phyloP scores from a whole-genome alignment of 371 early-diverging fungal species.

The Circinella minor region DNA sequence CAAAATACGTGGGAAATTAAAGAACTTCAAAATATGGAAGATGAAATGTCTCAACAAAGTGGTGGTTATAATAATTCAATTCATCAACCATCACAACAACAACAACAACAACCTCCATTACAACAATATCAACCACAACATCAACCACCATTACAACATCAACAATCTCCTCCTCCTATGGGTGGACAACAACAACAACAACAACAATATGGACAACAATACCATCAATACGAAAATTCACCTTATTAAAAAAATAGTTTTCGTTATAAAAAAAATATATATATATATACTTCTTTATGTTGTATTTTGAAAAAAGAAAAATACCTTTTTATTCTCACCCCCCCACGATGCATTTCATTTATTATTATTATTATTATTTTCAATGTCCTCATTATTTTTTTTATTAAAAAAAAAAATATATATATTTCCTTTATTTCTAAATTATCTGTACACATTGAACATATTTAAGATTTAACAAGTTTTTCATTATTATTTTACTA shows the following conservation, averaged over 20 bases:
- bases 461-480: no score
- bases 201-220: slow-evolving; percentile 29
- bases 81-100: not conserved
- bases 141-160: slow-evolving; percentile 9
- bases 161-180: slow-evolving; percentile 19
- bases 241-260: slow-evolving; percentile 11
- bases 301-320: not conserved
- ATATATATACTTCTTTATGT: slow-evolving; percentile 14
- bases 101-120: slow-evolving; percentile 22
- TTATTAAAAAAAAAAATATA: no score
- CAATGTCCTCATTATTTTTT: no score
- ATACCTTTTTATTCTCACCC: slow-evolving; percentile 4
- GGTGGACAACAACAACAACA: slow-evolving; percentile 10
- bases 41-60: slow-evolving; percentile 31
- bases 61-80: slow-evolving; percentile 8
- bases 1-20: slow-evolving; percentile 90
- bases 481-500: no score
- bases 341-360: not conserved
- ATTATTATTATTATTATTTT: no score
- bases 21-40: slow-evolving; percentile 62
- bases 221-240: slow-evolving; percentile 22
- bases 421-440: no score
- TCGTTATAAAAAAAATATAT: slow-evolving; percentile 7
- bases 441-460: no score
- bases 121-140: slow-evolving; percentile 25